Conservation (phyloP, 768 basidiomycete species). For the Suillus variegatus region DNA sequence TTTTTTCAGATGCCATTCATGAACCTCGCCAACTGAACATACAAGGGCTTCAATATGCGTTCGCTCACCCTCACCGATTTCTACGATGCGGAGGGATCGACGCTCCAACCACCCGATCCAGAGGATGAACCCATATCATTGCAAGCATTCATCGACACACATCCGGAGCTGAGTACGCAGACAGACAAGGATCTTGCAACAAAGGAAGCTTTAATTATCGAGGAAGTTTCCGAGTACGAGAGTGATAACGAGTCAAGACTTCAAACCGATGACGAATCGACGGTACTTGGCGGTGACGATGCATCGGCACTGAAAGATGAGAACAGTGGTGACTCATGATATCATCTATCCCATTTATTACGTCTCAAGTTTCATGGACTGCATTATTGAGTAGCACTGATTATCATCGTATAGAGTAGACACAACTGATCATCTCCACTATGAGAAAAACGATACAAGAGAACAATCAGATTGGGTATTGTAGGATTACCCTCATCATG, state of each 20-base stretch:
- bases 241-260: conserved; percentile 1
- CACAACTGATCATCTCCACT: neutral
- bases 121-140: conserved; percentile 3
- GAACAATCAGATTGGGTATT: conserved; percentile 11
- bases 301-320: neutral
- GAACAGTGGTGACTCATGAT: neutral
- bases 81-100: conserved; percentile 40
- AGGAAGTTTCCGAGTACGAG: neutral
- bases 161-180: neutral
- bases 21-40: neutral
- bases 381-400: neutral
- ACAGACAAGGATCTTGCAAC: neutral
- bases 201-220: neutral
- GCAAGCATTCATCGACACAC: neutral
- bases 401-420: conserved; percentile 2
- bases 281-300: conserved; percentile 8
- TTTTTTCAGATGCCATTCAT: conserved; percentile 7
- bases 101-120: conserved; percentile 8
- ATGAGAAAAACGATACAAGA: conserved; percentile 2
- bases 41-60: conserved; percentile 76
- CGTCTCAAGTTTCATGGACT: neutral
- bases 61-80: conserved; percentile 76
- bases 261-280: conserved; percentile 2
- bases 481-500: conserved; percentile 20
- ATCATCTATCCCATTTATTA: neutral